Percentiles rank a stretch among this genome's conserved stretches.
Evolutionary conservation across 768 basidiomycete genomes (phyloP).

Genomic region (Cubamyces lactineus): DNA sequence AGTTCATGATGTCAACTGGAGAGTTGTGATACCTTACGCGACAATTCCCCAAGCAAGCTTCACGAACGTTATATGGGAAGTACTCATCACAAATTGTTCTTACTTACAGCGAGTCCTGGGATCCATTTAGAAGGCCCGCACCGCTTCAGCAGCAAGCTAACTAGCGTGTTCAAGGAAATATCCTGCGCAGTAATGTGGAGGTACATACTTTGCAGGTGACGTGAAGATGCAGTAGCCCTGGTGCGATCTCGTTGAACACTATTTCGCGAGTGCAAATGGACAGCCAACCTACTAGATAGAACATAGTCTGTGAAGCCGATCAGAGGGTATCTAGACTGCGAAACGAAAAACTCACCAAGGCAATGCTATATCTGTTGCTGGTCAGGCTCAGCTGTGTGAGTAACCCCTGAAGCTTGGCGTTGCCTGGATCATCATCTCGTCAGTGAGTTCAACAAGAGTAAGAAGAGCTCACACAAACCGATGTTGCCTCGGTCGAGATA

Average conservation of each 20-base stretch:
- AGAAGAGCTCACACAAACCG: conserved; percentile 9
- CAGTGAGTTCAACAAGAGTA: neutral
- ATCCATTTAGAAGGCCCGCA: conserved; percentile 73
- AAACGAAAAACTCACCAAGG: conserved; percentile 45
- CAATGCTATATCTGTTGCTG: conserved; percentile 64
- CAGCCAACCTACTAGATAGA: conserved; percentile 56
- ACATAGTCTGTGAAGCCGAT: conserved; percentile 55
- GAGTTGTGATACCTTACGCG: conserved; percentile 44
- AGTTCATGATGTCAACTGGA: neutral
- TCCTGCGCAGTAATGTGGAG: too few relatives aligned
- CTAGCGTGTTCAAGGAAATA: too few relatives aligned
- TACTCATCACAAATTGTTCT: neutral
- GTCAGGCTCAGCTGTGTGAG: conserved; percentile 55
- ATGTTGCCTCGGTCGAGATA: conserved; percentile 36
- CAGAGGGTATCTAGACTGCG: neutral
- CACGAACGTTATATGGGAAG: conserved; percentile 26
- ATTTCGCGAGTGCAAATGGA: neutral
- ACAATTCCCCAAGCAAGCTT: conserved; percentile 67
- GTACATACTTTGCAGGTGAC: conserved; percentile 7
- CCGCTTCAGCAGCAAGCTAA: conserved; percentile 55
- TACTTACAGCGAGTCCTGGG: conserved; percentile 61
- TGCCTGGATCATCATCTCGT: conserved; percentile 16
- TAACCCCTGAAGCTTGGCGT: conserved; percentile 47
- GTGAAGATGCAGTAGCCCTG: conserved; percentile 1
- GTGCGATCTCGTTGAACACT: too few relatives aligned